phyloP scores from a whole-genome alignment of 371 early-diverging fungal genomes.

The Homolaphlyctis polyrhiza region DNA sequence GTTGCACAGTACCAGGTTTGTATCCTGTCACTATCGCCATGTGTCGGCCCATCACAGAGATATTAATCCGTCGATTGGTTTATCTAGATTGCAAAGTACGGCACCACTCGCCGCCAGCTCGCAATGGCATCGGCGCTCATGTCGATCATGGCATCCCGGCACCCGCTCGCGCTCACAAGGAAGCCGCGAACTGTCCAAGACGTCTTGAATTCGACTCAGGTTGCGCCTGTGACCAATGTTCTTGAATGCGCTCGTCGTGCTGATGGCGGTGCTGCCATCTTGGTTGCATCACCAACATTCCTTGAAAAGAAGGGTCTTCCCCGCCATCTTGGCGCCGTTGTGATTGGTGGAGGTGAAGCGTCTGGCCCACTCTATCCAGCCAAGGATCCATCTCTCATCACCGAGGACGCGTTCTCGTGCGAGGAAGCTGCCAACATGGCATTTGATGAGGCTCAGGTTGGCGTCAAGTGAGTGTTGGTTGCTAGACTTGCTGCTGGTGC shows the following conservation, averaged over 20 bases:
- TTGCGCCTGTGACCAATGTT: slow-evolving; percentile 28
- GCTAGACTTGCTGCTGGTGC: too few species aligned
- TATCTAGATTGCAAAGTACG: slow-evolving; percentile 26
- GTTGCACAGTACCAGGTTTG: slow-evolving; percentile 24
- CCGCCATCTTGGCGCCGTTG: slow-evolving; percentile 18
- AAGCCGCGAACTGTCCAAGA: slow-evolving; percentile 20
- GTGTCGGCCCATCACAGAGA: background rate
- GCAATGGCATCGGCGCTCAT: slow-evolving; percentile 27
- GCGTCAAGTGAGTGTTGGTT: too few species aligned
- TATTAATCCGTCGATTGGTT: background rate
- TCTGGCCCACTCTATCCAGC: slow-evolving; percentile 35
- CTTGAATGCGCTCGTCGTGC: slow-evolving; percentile 33
- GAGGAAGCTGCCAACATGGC: slow-evolving; percentile 29
- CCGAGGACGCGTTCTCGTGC: slow-evolving; percentile 28
- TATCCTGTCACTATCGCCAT: too few species aligned
- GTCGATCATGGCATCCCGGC: slow-evolving; percentile 32
- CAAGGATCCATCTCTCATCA: slow-evolving; percentile 14
- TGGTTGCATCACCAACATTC: slow-evolving; percentile 23
- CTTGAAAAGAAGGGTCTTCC: slow-evolving; percentile 19
- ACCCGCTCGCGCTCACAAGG: slow-evolving; percentile 26
- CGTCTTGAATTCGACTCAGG: slow-evolving; percentile 18
- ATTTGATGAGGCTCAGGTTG: slow-evolving; percentile 31
- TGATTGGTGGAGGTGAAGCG: slow-evolving; percentile 32
- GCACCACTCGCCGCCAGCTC: slow-evolving; percentile 24
- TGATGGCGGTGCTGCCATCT: slow-evolving; percentile 27